Conservation (phyloP, 331 rosid genomes). For the Telfairia occidentalis region DNA sequence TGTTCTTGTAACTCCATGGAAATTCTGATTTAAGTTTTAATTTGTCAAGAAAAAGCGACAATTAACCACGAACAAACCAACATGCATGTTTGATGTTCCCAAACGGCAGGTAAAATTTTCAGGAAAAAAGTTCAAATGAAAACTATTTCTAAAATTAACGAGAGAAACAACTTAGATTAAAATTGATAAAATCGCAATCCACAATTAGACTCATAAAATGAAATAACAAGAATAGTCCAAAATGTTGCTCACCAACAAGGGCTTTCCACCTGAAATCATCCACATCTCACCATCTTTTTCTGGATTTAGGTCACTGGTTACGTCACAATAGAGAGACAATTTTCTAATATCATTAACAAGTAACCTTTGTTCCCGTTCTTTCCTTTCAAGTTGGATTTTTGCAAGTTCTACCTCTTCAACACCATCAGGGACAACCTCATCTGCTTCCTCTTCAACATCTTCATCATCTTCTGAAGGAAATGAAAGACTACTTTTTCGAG, state of each 20-base stretch:
- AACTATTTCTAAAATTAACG: not conserved
- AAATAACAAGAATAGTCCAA: slow-evolving; percentile 1
- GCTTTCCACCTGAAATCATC: slow-evolving; percentile 73
- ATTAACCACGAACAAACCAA: not conserved
- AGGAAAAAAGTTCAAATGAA: not conserved
- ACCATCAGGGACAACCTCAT: slow-evolving; percentile 96
- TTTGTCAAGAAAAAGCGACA: not conserved
- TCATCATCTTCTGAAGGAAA: slow-evolving; percentile 89
- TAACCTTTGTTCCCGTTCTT: slow-evolving; percentile 71
- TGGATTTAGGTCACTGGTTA: slow-evolving; percentile 38
- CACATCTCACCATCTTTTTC: slow-evolving; percentile 84
- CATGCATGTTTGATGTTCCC: not conserved
- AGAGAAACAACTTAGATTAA: not conserved
- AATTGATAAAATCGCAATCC: not conserved
- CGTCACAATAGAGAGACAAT: slow-evolving; percentile 55
- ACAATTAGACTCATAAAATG: not conserved
- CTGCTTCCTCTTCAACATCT: slow-evolving; percentile 95
- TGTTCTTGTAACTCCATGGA: not conserved
- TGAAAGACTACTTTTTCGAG: slow-evolving; percentile 76
- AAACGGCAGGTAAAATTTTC: not conserved
- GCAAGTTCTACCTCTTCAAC: slow-evolving; percentile 98
- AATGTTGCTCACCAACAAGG: slow-evolving; percentile 61
- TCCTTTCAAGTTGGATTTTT: slow-evolving; percentile 70
- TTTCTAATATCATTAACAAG: slow-evolving; percentile 74
- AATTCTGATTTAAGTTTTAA: not conserved